Evolutionary conservation across 495 filamentous ascomycete species (phyloP), one percentile per base, ranked within the genome.

Genomic region (Penicillium bovifimosum): DNA sequence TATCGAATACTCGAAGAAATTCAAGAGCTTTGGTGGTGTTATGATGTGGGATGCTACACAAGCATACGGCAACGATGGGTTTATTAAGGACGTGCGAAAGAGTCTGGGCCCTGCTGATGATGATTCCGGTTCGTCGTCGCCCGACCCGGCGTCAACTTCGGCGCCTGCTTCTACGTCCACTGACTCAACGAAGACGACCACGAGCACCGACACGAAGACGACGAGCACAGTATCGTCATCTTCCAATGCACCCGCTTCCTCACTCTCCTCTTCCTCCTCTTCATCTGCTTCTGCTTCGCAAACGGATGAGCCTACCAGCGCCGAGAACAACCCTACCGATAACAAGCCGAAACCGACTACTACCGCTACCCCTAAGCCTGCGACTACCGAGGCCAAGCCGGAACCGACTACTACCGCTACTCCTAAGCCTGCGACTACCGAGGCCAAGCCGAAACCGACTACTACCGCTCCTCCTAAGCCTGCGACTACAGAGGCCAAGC

Each of bases 31-130:
- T 55, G 84, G 85, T 7, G 85, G 85, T 18, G 76, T 86, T 3
- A 87, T 87, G 85, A 71, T 85, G 59, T 88, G 85, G 86, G 86
- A 88, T 72, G 78, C 78, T 55, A 78, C 68, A 10, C 81, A 85
- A 68, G 80, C 79, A 1, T 80, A 78, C 58, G 66, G 61, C 29
- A 87, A 87, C 61, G 6, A 55, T 8, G 82, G 82, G 6, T 84
- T 83, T 59, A 63, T 87, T 54, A 64, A 68, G 27, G 60, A 58
- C 28, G 64, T 82, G 18, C 50, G 42, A n/a, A 48, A 62, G 27
- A 59, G 63, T 17, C 47, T 73, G 14, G 58, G 50, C 17, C 27
- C 41, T 28, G 56, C 54, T 36, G 61, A 40, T 49, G 44, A 45
- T 45, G 52, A 60, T 62, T 65, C 64, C 59, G 59, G 61, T 66